Evolutionary conservation across 257 asterid genomes (phyloP), one percentile per base, ranked within the genome.

Genomic region (Misopates orontium): DNA sequence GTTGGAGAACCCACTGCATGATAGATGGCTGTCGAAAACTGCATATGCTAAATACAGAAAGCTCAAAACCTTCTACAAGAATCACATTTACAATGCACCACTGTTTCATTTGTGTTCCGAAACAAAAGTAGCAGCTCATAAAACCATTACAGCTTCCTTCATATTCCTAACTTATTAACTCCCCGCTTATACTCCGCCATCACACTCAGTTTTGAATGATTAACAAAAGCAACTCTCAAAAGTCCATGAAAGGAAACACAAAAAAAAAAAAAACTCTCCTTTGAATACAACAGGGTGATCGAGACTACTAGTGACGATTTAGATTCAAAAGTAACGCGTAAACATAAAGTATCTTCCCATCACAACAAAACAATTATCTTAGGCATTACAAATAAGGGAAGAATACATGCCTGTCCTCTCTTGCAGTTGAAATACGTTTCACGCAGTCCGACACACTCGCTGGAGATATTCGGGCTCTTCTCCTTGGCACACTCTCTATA

Each of bases 371-470:
- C 10, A 48, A 60, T 17, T 3, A 60, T 32, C 17, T 8, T 28
- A 64, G 32, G 20, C 5, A 24, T 6, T 21, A 50, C 62, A 13
- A 10, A 24, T 10, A n/a, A 36, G 11, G 1, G 8, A 22, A 10
- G 8, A 21, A 49, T 10, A 62, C 72, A 60, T 74, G 76, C 98
- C 90, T 89, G 98, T 62, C 97, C 98, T 80, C 98, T 87, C 78
- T 92, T 89, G 87, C 97, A 92, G 73, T 87, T 92, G 87, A 87
- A 92, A 72, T 87, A 92, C 0, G 98, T 92, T 78, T 92, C 98
- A 73, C 98, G 79, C 10, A 92, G 67, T 18, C 96, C 98, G 55
- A 85, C 96, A 52, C 98, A 92, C 77, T 89, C 94, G 56, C 87
- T 85, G 5, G 97, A 84, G 69, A 92, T 87, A 8, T 70, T 70